These are phyloP conservation scores for Cerioporus squamosus DNA, from an alignment of 1,284 basidiomycete genomes.

Conservation along the genomic window DNA sequence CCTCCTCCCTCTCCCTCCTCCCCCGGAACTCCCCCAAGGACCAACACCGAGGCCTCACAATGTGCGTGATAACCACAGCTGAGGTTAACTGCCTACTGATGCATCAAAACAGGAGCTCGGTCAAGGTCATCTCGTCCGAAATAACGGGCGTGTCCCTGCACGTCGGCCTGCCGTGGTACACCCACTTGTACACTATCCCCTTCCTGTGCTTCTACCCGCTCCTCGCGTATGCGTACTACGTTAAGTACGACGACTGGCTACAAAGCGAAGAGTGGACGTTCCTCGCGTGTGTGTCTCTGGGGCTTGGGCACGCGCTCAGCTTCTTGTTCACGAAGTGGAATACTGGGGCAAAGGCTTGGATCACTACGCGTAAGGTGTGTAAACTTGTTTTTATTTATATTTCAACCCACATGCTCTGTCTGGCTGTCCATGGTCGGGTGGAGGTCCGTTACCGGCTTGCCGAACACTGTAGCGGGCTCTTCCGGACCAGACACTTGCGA, in stretches of 20 bases:
- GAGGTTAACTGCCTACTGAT: neutral
- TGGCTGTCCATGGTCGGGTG: no score
- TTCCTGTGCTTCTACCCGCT: constrained; percentile 89
- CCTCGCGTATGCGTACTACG: constrained; percentile 89
- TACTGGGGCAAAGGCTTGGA: constrained; percentile 75
- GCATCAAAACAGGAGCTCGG: constrained; percentile 40
- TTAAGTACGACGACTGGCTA: constrained; percentile 90
- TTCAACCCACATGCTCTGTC: no score
- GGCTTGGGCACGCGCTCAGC: constrained; percentile 88
- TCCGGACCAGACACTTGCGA: no score
- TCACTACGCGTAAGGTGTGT: constrained; percentile 73
- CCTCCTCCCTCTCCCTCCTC: constrained; percentile 1
- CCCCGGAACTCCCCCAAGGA: neutral
- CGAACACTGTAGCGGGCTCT: no score
- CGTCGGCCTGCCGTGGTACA: constrained; percentile 76
- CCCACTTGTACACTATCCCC: constrained; percentile 84
- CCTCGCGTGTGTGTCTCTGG: constrained; percentile 85
- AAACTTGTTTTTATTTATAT: no score
- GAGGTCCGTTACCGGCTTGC: no score
- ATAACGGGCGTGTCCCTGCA: constrained; percentile 85
- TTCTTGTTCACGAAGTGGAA: constrained; percentile 95
- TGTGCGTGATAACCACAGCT: neutral
- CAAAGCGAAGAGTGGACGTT: constrained; percentile 97
- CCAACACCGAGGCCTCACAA: constrained; percentile 8
- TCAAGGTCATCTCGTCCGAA: constrained; percentile 83